Evolutionary conservation across 2,329 filamentous ascomycete genomes (phyloP).

Genomic region (Aspergillus tanneri): DNA sequence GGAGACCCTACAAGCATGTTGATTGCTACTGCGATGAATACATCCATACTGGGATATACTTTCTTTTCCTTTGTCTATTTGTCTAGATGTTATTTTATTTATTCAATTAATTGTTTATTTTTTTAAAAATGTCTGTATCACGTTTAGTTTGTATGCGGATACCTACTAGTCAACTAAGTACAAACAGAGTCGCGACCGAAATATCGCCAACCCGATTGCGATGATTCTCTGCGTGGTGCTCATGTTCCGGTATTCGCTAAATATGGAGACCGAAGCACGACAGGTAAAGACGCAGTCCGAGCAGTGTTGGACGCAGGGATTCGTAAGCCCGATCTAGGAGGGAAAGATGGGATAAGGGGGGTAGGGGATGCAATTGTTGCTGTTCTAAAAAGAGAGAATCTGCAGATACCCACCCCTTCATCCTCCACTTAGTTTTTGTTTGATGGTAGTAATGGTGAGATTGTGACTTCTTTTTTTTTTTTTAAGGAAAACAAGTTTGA

Average conservation of each 20-base stretch:
- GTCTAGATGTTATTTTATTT: not conserved
- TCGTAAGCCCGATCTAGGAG: conserved; percentile 77
- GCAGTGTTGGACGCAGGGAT: conserved; percentile 72
- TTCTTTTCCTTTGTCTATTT: not conserved
- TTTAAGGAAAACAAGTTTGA: too few species aligned
- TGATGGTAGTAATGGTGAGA: too few species aligned
- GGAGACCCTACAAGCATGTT: too few species aligned
- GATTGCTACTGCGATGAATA: too few species aligned
- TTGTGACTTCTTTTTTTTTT: too few species aligned
- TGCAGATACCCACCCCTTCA: too few species aligned
- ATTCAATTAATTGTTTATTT: not conserved
- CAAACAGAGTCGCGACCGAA: conserved; percentile 73
- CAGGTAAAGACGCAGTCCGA: conserved; percentile 74
- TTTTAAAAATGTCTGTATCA: not conserved
- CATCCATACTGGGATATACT: too few species aligned
- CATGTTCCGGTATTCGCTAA: conserved; percentile 88
- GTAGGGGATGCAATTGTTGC: conserved; percentile 74
- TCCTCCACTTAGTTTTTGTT: too few species aligned
- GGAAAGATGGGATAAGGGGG: conserved; percentile 66
- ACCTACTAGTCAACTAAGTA: not conserved
- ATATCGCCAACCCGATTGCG: conserved; percentile 83
- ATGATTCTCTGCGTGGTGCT: conserved; percentile 87
- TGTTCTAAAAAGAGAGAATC: conserved; percentile 58
- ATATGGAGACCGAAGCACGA: conserved; percentile 70
- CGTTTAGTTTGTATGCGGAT: not conserved